phyloP scores from a whole-genome alignment of 495 filamentous ascomycete genomes.

The Trichocladium uniseriatum region DNA sequence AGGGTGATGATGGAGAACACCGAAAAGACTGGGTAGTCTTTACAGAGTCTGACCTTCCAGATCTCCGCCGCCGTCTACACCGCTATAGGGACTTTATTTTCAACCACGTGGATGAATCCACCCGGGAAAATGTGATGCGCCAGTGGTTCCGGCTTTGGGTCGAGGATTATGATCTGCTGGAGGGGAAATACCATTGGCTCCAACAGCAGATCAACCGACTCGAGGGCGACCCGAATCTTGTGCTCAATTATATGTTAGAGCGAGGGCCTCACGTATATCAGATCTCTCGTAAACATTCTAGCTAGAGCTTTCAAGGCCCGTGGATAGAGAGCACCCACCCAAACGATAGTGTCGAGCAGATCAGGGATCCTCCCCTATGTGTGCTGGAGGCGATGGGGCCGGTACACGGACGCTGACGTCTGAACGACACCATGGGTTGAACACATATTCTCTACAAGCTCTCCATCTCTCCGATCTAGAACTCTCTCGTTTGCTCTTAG shows the following conservation, averaged over 20 bases:
- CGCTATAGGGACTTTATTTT: not conserved
- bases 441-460: too few relatives aligned
- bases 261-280: not conserved
- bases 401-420: constrained; percentile 1
- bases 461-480: too few relatives aligned
- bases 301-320: too few relatives aligned
- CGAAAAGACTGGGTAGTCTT: not conserved
- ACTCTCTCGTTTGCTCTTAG: too few relatives aligned
- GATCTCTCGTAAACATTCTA: too few relatives aligned
- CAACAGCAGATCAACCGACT: not conserved
- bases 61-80: not conserved
- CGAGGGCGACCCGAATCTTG: not conserved
- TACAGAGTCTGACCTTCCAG: not conserved
- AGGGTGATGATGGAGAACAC: too few relatives aligned
- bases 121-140: not conserved
- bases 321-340: too few relatives aligned
- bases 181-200: not conserved
- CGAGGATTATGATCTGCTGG: not conserved
- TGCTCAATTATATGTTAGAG: not conserved
- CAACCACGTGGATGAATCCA: not conserved
- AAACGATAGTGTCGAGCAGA: too few relatives aligned
- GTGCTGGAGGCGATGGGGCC: too few relatives aligned
- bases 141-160: not conserved
- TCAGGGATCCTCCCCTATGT: too few relatives aligned
- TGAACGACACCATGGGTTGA: not conserved